Evolutionary conservation across 768 basidiomycete species (phyloP).

Genomic region (Auriscalpium orientale): DNA sequence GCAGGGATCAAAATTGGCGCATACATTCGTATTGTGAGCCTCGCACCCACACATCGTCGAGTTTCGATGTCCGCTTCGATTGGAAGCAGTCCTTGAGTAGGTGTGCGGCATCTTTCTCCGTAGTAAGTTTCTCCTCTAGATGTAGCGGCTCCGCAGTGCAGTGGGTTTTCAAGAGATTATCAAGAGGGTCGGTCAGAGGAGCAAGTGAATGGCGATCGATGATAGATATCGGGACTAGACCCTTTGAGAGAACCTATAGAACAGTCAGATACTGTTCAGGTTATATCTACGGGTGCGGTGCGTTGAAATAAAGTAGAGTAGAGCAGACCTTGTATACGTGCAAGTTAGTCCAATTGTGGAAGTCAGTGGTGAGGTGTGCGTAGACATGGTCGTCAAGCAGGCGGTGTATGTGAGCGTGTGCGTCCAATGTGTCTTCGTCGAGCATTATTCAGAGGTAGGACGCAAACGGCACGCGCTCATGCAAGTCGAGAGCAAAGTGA

Average conservation of each 20-base stretch:
- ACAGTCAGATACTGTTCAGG: too few species aligned
- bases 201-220: constrained; percentile 9
- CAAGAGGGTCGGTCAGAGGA: constrained; percentile 9
- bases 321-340: constrained; percentile 10
- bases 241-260: constrained; percentile 2
- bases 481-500: too few species aligned
- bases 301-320: neutral
- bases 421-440: constrained; percentile 11
- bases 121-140: constrained; percentile 1
- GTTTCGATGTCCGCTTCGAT: neutral
- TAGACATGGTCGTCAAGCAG: constrained; percentile 10
- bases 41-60: neutral
- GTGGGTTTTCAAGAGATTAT: neutral
- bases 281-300: neutral
- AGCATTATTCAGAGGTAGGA: too few species aligned
- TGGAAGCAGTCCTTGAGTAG: neutral
- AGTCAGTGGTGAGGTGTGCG: constrained; percentile 6
- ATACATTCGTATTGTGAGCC: neutral
- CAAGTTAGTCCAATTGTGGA: constrained; percentile 5
- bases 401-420: constrained; percentile 8
- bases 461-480: too few species aligned
- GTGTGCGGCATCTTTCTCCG: neutral
- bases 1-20: neutral
- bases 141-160: neutral
- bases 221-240: neutral